Evolutionary conservation across 2,329 filamentous ascomycete genomes (phyloP).

Genomic region (Talaromyces rugulosus): DNA sequence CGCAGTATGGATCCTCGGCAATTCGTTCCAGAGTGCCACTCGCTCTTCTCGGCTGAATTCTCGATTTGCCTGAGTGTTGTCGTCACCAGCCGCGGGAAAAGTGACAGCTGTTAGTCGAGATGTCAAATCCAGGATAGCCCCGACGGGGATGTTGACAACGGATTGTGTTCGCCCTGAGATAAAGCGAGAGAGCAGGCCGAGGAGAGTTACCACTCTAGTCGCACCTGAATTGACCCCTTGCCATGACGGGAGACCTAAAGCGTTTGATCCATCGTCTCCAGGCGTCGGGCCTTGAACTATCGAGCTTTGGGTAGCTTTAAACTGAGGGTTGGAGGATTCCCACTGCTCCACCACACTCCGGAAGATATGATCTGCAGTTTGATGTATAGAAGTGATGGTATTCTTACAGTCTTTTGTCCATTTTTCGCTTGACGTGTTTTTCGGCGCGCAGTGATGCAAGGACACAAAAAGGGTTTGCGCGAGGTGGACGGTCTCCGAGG

Average conservation of each 20-base stretch:
- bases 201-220: constrained; percentile 63
- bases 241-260: constrained; percentile 62
- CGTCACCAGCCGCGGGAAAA: constrained; percentile 44
- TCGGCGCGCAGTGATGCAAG: constrained; percentile 76
- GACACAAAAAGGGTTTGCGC: constrained; percentile 64
- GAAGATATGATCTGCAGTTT: constrained; percentile 71
- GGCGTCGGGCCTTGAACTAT: constrained; percentile 32
- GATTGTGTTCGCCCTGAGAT: constrained; percentile 62
- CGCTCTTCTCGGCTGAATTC: constrained; percentile 76
- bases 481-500: constrained; percentile 51
- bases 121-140: constrained; percentile 63
- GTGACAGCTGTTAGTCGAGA: constrained; percentile 66
- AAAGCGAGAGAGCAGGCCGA: constrained; percentile 62
- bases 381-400: constrained; percentile 63
- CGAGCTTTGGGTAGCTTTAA: constrained; percentile 28
- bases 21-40: constrained; percentile 68
- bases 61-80: constrained; percentile 60
- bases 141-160: constrained; percentile 64
- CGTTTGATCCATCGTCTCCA: constrained; percentile 36
- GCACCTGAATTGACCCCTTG: constrained; percentile 68
- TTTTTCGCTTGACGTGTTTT: constrained; percentile 70
- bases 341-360: constrained; percentile 77
- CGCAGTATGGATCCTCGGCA: constrained; percentile 71
- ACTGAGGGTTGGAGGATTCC: constrained; percentile 59
- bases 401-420: constrained; percentile 66